These are phyloP conservation scores for Fusarium euwallaceae DNA, from an alignment of 2,329 filamentous ascomycete genomes.

Conservation along the genomic window DNA sequence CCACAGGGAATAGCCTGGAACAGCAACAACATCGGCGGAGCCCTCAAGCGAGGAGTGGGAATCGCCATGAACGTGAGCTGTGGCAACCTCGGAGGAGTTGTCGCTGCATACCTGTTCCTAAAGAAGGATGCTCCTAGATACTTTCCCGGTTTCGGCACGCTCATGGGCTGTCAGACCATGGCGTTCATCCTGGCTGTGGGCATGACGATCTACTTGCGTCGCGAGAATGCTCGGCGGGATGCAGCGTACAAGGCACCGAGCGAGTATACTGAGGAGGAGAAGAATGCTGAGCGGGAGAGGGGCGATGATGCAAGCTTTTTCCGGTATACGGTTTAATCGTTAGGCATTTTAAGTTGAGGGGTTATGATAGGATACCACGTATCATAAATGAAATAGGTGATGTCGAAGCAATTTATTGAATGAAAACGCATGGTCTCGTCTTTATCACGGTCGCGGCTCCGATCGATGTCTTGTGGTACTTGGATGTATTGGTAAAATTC, in stretches of 20 bases:
- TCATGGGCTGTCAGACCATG: constrained; percentile 11
- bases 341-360: neutral
- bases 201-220: constrained; percentile 15
- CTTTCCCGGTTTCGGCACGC: constrained; percentile 7
- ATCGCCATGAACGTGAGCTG: constrained; percentile 22
- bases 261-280: constrained; percentile 7
- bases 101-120: constrained; percentile 13
- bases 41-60: constrained; percentile 21
- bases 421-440: neutral
- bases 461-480: neutral
- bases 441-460: neutral
- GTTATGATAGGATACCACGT: neutral
- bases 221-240: constrained; percentile 22
- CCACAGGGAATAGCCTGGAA: constrained; percentile 26
- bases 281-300: constrained; percentile 1
- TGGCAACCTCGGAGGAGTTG: constrained; percentile 17
- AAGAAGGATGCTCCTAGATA: constrained; percentile 16
- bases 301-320: constrained; percentile 19
- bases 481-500: too few species aligned
- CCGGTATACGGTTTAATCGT: constrained; percentile 15
- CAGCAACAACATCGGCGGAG: constrained; percentile 24
- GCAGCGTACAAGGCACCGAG: constrained; percentile 1
- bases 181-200: constrained; percentile 2
- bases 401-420: neutral
- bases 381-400: neutral